Percentiles rank a stretch among this genome's conserved stretches.
Conservation (phyloP, 192 early-diverging fungal genomes). For the Piromyces sp. region DNA sequence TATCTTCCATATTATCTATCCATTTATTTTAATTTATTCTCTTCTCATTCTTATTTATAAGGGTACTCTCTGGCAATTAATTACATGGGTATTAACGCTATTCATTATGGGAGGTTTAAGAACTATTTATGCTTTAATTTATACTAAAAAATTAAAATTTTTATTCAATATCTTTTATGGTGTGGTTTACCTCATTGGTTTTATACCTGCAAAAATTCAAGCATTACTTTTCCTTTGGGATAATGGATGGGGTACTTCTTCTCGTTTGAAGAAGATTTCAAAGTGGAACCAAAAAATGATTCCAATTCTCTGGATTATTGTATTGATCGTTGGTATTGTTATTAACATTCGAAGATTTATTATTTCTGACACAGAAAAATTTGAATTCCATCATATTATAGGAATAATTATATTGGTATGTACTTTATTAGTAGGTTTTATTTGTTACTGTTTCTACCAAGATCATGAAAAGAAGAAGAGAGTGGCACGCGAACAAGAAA, state of each 20-base stretch:
- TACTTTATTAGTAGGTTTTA: background rate
- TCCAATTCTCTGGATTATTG: background rate
- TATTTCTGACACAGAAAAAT: background rate
- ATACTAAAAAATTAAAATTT: conserved; percentile 17
- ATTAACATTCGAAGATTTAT: background rate
- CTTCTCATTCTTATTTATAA: conserved; percentile 15
- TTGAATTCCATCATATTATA: background rate
- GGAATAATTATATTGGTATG: background rate
- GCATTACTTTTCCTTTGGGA: conserved; percentile 35
- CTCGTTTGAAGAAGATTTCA: background rate
- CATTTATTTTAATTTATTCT: conserved; percentile 36
- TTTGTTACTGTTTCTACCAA: background rate
- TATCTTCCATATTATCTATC: conserved; percentile 38
- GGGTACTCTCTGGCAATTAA: conserved; percentile 12
- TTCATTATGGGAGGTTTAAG: conserved; percentile 22
- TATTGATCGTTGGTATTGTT: background rate
- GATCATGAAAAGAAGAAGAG: background rate
- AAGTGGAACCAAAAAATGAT: background rate
- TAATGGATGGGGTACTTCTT: conserved; percentile 31
- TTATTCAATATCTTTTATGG: conserved; percentile 26
- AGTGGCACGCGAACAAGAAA: background rate
- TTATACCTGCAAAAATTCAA: conserved; percentile 37
- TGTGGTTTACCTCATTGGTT: conserved; percentile 26
- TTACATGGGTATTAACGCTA: conserved; percentile 23
- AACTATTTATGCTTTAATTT: conserved; percentile 16